Evolutionary conservation across 345 rosid genomes (phyloP).

Genomic region (Capsella bursapastoris): DNA sequence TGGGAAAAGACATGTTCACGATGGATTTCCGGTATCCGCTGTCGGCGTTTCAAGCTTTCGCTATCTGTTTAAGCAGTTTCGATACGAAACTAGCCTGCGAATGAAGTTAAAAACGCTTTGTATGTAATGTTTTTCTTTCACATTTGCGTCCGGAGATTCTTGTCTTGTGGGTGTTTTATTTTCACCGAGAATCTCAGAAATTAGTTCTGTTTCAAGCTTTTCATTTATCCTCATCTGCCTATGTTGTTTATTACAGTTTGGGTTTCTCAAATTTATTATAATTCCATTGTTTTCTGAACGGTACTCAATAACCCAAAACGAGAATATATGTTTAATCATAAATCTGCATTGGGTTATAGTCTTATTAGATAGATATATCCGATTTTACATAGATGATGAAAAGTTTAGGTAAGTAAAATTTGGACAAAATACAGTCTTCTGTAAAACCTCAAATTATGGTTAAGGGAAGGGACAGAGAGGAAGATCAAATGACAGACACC

Average conservation of each 20-base stretch:
- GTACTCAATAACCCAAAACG: background rate
- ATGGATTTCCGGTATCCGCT: conserved; percentile 95
- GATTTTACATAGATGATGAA: conserved; percentile 9
- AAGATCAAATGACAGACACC: conserved; percentile 50
- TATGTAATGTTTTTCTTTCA: conserved; percentile 35
- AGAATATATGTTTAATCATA: background rate
- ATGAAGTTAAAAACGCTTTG: conserved; percentile 47
- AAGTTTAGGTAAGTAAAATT: background rate
- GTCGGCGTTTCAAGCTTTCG: conserved; percentile 95
- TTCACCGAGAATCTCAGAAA: conserved; percentile 37
- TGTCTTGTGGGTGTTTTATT: conserved; percentile 33
- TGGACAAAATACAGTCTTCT: background rate
- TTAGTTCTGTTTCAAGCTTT: conserved; percentile 32
- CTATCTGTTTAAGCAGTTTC: conserved; percentile 92
- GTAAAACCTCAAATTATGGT: conserved; percentile 6
- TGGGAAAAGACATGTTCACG: conserved; percentile 93
- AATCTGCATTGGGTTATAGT: background rate
- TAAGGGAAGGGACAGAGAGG: background rate
- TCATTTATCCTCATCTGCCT: background rate
- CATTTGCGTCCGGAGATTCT: conserved; percentile 33
- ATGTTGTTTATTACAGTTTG: conserved; percentile 32
- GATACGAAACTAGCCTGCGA: conserved; percentile 98
- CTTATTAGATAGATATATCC: background rate
- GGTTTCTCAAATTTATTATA: background rate
- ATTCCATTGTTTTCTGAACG: background rate